Conservation (phyloP, 306 rosid genomes). For the Fragaria vesca region DNA sequence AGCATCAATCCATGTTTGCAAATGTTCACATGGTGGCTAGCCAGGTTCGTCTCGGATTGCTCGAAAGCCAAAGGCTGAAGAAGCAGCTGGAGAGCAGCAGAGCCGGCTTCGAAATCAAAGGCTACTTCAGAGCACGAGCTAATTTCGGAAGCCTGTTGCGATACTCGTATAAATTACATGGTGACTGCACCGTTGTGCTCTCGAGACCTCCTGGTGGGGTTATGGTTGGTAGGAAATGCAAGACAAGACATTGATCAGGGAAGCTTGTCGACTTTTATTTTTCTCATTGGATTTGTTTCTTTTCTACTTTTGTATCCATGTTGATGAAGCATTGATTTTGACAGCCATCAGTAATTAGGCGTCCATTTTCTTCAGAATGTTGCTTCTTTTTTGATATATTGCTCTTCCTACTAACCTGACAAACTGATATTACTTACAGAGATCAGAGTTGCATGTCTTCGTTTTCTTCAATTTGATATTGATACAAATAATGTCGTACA, state of each 20-base stretch:
- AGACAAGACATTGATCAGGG: slow-evolving; percentile 47
- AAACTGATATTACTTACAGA: background rate
- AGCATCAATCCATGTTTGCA: slow-evolving; percentile 47
- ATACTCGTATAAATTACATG: slow-evolving; percentile 67
- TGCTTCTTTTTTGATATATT: background rate
- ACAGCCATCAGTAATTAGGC: background rate
- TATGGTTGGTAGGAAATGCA: slow-evolving; percentile 54
- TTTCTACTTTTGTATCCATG: background rate
- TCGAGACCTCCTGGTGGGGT: slow-evolving; percentile 76
- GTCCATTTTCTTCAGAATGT: background rate
- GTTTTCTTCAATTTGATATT: background rate
- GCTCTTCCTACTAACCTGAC: background rate
- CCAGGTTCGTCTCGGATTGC: slow-evolving; percentile 63
- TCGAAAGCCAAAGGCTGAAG: slow-evolving; percentile 46
- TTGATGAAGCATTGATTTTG: background rate
- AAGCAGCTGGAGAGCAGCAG: slow-evolving; percentile 67
- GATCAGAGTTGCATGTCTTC: background rate
- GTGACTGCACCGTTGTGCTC: slow-evolving; percentile 50
- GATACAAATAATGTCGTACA: background rate
- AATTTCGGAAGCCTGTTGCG: slow-evolving; percentile 61
- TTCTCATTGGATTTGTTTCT: background rate
- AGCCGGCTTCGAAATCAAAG: slow-evolving; percentile 50
- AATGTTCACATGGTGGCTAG: slow-evolving; percentile 63
- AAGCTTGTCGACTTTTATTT: background rate
- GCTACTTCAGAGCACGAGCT: slow-evolving; percentile 64